Evolutionary conservation across 1,139 yeast genomes (phyloP), one percentile per base, ranked within the genome.

Genomic region (Chernovozyma aurita): DNA sequence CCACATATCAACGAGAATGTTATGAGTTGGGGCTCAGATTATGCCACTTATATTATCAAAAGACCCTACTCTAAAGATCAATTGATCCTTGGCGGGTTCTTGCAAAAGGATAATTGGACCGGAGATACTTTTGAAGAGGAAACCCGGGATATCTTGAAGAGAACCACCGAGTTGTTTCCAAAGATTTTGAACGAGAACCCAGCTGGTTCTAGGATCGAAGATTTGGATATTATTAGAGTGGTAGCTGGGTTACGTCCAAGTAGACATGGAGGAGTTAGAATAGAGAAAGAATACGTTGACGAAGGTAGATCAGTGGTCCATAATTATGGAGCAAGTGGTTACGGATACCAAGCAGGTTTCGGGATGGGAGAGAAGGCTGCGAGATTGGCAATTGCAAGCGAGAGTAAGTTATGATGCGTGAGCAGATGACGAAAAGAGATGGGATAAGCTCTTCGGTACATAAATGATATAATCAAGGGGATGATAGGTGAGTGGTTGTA

Each of bases 241-340:
- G 82, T 74, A 0, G 76, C 85, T 4, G 92, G 88, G 0, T 63
- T 80, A 33, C 69, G 92, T 46, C 92, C 92, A 4, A 66, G 79
- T 32, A 72, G 90, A 54, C 64, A 72, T 32, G 87, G 85, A 12
- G 90, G 90, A 4, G 76, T 68, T 2, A 66, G 88, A 39, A 72
- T 83, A 31, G 87, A 80, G 50, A 54, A 55, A 29, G 79, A 77
- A 44, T 41, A 38, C 2, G 47, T 65, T 12, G 61, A 49, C 12
- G n/a, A n/a, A n/a, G 59, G 53, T 2, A 50, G 46, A 24, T 40
- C 62, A 1, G 45, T 78, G 16, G 61, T 73, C 18, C 78, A 73
- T 46, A 67, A 67, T 45, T 72, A 72, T 45, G 77, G 78, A 3
- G 71, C 71, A 27, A 68, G 72, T 15, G 73, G 70, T 5, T 61